Base-by-base conservation (phyloP, 1,139 yeast species). In the Yamadazyma atmosphaerica region DNA sequence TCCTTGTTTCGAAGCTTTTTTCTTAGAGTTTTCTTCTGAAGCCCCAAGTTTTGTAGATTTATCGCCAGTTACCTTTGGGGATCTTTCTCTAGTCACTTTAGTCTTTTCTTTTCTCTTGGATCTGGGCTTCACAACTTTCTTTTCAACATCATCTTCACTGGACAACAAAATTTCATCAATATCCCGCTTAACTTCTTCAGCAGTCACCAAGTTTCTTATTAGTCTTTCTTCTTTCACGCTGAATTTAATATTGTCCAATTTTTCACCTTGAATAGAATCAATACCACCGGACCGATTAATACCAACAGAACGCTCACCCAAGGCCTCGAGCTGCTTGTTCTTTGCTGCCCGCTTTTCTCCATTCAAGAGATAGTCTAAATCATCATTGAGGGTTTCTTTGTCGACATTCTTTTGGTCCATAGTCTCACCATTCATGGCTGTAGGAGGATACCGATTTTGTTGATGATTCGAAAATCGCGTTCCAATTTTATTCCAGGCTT, bases 101-200 rank as follows among this genome's bases (percentile, higher is more conserved):
- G 10, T 22, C 29, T 38, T 41, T 24, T 15, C 34, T 27, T 25
- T 36, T 29, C 37, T 37, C 25, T 33, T 29, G 29, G 14, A 19
- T 17, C 19, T 35, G 34, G 14, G 32, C 29, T 10, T n/a, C 15
- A 21, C 13, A 26, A n/a, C 14, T 7, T 8, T 13, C 22, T 33
- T 14, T 21, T 44, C 54, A 10, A 49, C 58, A 3, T 58, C 65
- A 24, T 47, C 49, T 35, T 58, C 60, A 33, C 56, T 52, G 5
- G 59, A 51, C 35, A 60, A 54, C 4, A 50, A 41, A 14, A 61
- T 49, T 15, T 52, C 63, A 16, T 46, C 50, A 39, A 63, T 50
- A 44, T 61, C 68, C 31, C 47, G 27, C 23, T 17, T 36, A 12
- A 45, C 42, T 15, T 43, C 47, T 19, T 15, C 31, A 10, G 16